These are phyloP conservation scores for Xylaria sp. DNA, from an alignment of 2,329 filamentous ascomycete species.

Conservation along the genomic window DNA sequence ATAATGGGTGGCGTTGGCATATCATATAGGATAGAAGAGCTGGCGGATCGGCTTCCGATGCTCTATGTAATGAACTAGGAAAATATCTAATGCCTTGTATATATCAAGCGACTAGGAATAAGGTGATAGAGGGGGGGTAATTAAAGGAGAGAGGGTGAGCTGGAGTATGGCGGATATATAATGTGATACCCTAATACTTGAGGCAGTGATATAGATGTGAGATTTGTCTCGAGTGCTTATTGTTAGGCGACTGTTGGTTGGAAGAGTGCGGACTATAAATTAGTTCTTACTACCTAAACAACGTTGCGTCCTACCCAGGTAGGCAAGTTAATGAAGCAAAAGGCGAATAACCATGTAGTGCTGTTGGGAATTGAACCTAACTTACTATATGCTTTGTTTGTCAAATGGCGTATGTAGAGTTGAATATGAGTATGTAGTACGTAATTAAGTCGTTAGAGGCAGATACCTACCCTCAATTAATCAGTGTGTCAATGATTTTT, in stretches of 20 bases:
- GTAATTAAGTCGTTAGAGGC: too few relatives aligned
- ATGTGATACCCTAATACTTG: constrained; percentile 13
- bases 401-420: too few relatives aligned
- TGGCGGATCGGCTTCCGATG: constrained; percentile 13
- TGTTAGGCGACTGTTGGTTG: background rate
- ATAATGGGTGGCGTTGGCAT: constrained; percentile 31
- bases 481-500: too few relatives aligned
- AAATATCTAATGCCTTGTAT: constrained; percentile 15
- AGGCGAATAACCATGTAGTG: too few relatives aligned
- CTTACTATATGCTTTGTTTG: too few relatives aligned
- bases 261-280: background rate
- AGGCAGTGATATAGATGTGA: background rate
- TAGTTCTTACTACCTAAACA: background rate
- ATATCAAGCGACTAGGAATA: constrained; percentile 8
- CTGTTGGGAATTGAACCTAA: too few relatives aligned
- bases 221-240: background rate
- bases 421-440: too few relatives aligned
- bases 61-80: constrained; percentile 4
- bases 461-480: too few relatives aligned
- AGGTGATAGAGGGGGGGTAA: background rate
- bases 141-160: background rate
- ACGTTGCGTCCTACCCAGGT: background rate
- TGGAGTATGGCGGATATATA: background rate
- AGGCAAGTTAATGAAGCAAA: too few relatives aligned
- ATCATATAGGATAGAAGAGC: constrained; percentile 10